Base-by-base conservation (phyloP, 2,329 filamentous ascomycete species). In the Aureobasidium sp. region DNA sequence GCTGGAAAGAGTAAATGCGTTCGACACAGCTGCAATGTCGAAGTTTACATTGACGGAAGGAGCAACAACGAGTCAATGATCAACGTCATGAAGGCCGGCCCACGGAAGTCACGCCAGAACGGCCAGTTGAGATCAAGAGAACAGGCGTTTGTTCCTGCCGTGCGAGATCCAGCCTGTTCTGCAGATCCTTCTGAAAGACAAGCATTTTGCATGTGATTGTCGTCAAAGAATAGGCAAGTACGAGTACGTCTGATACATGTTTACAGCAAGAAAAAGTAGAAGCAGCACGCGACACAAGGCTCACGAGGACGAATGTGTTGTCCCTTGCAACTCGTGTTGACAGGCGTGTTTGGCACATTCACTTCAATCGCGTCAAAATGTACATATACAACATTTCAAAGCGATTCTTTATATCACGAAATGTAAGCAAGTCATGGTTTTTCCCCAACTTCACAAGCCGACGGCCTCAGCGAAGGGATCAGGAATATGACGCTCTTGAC, bases 401-500 rank as follows among this genome's bases (percentile, higher is more conserved):
- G 44, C 42, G 17, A 2, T 46, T 29, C 15, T n/a, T 23, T 1
- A 44, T 20, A 44, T 48, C 46, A 48, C 46, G 5, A 52, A 46
- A 63, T 71, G 69, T 72, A 70, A 68, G 70, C 70, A 70, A 77
- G 80, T 83, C 84, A 93, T 92, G 90, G 88, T 93, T 93, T 79
- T 84, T 87, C 89, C 88, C 87, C 84, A 88, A 87, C 90, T 84
- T 93, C 89, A 96, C 79, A 69, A 84, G 86, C 88, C 90, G 80
- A 95, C 87, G 90, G 88, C 84, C 89, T 94, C 83, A 85, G 89
- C 84, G 85, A 91, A 90, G 83, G 85, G 90, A 87, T 78, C 81
- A 86, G 89, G 88, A 93, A 93, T 93, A 91, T 92, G 85, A 86
- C 84, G 84, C 82, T 87, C 81, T 79, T 80, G 77, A 77, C 77